Base-by-base conservation (phyloP, 2,329 filamentous ascomycete species). In the Oidium heveae region DNA sequence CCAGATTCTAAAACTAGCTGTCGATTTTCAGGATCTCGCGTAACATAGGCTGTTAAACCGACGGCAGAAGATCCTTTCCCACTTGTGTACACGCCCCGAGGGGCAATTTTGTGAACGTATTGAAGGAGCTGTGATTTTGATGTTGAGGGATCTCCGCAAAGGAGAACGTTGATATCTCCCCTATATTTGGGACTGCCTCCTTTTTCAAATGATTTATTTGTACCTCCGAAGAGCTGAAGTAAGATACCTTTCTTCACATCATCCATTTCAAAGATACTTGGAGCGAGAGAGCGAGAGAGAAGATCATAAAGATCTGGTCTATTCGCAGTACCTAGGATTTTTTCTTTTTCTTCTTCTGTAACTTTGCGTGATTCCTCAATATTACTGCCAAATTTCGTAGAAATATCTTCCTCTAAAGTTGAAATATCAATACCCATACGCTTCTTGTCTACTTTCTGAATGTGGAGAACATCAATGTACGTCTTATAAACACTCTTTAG, bases 241-340 rank as follows among this genome's bases (percentile, higher is more conserved):
- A 98, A 73, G 58, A 98, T 95, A 12, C 91, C 91, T 70, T 98
- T 98, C 74, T 98, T 98, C 51, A 96, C 87, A 63, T 98, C 91
- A 61, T 98, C 91, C 80, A 94, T 84, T 68, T 98, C 91, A 70
- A 93, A 95, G 63, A 98, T 83, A 57, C 88, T 95, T 15, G 91
- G 91, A 1, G 91, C 91, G 32, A 98, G 72, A 1, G 89, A 96
- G 39, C 89, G 79, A 18, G 91, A 77, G 4, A 98, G 77, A 24
- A 98, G 76, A 22, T 98, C 88, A 66, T 98, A 98, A 54, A 98
- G 82, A 64, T 93, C 91, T 1, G 81, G 73, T 54, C 91, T 79
- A 34, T 77, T 74, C 12, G 84, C 85, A 12, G 84, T 91, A 56
- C 76, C 79, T 63, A 77, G 83, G 65, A 98, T 98, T 70, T 84